Percentiles rank a stretch among this genome's conserved stretches.
phyloP scores from a whole-genome alignment of 129 eudicot genomes.

The Glebionis coronaria region DNA sequence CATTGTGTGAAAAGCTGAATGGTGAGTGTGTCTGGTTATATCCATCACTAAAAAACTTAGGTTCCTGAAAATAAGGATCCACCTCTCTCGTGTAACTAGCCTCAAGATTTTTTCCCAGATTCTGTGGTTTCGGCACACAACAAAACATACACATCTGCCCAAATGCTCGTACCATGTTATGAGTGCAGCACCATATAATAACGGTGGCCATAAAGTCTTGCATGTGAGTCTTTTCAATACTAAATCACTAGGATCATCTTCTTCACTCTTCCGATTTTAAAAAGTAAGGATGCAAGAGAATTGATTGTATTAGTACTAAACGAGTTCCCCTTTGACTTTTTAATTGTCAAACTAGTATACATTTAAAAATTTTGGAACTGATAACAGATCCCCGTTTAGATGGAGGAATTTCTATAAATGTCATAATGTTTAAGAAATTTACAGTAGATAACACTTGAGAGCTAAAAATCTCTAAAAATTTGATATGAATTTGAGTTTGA shows the following conservation, averaged over 20 bases:
- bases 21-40: constrained; percentile 76
- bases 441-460: not conserved
- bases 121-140: constrained; percentile 66
- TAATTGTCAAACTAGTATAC: constrained; percentile 7
- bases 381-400: not conserved
- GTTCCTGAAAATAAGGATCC: constrained; percentile 37
- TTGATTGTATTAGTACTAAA: not conserved
- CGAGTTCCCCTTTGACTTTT: constrained; percentile 16
- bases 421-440: not conserved
- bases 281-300: constrained; percentile 29
- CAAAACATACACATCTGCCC: constrained; percentile 69
- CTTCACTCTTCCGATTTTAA: constrained; percentile 16
- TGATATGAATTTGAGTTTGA: not conserved
- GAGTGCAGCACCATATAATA: constrained; percentile 64
- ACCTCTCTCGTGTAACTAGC: constrained; percentile 60
- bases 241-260: constrained; percentile 36
- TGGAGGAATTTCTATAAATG: not conserved
- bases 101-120: constrained; percentile 62
- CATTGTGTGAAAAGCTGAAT: constrained; percentile 98
- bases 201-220: constrained; percentile 74
- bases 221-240: constrained; percentile 54
- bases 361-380: not conserved
- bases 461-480: not conserved
- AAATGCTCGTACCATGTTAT: constrained; percentile 95
- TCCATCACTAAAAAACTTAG: constrained; percentile 40